phyloP scores from a whole-genome alignment of 2,329 filamentous ascomycete genomes.

The Furcasterigmium furcatum region DNA sequence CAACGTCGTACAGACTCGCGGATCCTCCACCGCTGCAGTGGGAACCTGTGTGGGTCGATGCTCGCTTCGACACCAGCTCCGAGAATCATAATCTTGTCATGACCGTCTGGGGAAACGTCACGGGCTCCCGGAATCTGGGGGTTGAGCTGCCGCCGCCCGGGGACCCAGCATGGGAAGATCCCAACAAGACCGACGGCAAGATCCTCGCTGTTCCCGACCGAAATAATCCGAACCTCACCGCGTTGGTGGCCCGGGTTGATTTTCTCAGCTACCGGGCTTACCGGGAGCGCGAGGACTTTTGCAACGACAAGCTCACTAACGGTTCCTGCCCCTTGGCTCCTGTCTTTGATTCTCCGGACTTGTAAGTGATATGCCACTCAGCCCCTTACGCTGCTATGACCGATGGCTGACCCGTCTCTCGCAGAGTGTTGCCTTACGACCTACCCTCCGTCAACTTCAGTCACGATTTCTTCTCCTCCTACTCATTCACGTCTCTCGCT shows the following conservation, averaged over 20 bases:
- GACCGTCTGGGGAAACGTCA: slow-evolving; percentile 88
- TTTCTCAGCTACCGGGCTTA: slow-evolving; percentile 77
- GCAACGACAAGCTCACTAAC: slow-evolving; percentile 55
- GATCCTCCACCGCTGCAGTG: slow-evolving; percentile 71
- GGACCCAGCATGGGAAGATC: slow-evolving; percentile 60
- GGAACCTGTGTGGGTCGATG: slow-evolving; percentile 70
- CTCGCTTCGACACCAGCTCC: slow-evolving; percentile 63
- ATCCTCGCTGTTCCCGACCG: slow-evolving; percentile 60
- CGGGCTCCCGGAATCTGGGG: slow-evolving; percentile 61
- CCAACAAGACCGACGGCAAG: slow-evolving; percentile 66
- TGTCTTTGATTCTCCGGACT: slow-evolving; percentile 51
- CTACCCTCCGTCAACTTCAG: slow-evolving; percentile 72
- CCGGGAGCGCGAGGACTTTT: slow-evolving; percentile 59
- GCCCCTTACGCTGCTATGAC: background rate
- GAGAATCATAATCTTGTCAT: slow-evolving; percentile 66
- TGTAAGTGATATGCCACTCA: slow-evolving; percentile 27
- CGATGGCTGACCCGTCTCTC: slow-evolving; percentile 1
- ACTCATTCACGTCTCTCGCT: slow-evolving; percentile 80
- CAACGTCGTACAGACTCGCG: slow-evolving; percentile 52
- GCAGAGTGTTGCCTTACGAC: slow-evolving; percentile 23
- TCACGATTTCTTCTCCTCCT: slow-evolving; percentile 75
- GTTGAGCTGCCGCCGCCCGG: slow-evolving; percentile 57
- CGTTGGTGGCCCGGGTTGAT: slow-evolving; percentile 67
- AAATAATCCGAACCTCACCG: slow-evolving; percentile 60
- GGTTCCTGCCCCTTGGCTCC: slow-evolving; percentile 73